These are phyloP conservation scores for Metschnikowia aberdeeniae DNA, from an alignment of 805 yeast genomes.

Conservation along the genomic window DNA sequence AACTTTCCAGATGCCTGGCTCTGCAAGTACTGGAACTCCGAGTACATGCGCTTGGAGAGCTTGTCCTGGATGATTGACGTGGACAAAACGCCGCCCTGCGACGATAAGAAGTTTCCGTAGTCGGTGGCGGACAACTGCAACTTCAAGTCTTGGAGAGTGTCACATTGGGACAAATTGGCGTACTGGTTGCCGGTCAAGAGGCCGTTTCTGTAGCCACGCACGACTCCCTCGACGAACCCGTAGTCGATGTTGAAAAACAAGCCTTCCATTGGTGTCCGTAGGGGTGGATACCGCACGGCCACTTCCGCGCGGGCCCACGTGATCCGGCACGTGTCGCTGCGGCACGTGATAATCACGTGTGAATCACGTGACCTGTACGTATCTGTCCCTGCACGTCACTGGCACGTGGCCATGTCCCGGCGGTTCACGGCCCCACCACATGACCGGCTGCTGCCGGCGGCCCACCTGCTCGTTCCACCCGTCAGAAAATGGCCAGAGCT, in stretches of 20 bases:
- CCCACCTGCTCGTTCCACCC: no score
- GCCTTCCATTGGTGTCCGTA: conserved; percentile 68
- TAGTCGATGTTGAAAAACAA: conserved; percentile 82
- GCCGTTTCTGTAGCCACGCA: conserved; percentile 90
- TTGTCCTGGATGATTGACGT: conserved; percentile 83
- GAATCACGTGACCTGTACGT: not conserved
- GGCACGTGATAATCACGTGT: not conserved
- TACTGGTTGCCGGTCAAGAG: conserved; percentile 75
- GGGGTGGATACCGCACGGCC: not conserved
- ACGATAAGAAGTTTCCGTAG: conserved; percentile 84
- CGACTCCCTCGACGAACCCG: conserved; percentile 92
- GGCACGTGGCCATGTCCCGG: no score
- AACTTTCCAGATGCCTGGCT: conserved; percentile 80
- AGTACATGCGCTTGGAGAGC: conserved; percentile 68
- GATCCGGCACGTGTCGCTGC: no score
- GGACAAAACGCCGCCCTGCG: conserved; percentile 76
- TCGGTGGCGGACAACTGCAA: conserved; percentile 94
- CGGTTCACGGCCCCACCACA: no score
- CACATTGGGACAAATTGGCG: conserved; percentile 92
- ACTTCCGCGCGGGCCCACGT: not conserved
- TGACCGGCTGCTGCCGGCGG: no score
- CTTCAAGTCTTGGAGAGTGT: conserved; percentile 87
- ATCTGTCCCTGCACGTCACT: no score
- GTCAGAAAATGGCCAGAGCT: no score
- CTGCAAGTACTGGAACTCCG: conserved; percentile 80